Percentiles rank a stretch among this genome's conserved stretches.
phyloP scores from a whole-genome alignment of 192 early-diverging fungal species.

The Dispira parvispora region DNA sequence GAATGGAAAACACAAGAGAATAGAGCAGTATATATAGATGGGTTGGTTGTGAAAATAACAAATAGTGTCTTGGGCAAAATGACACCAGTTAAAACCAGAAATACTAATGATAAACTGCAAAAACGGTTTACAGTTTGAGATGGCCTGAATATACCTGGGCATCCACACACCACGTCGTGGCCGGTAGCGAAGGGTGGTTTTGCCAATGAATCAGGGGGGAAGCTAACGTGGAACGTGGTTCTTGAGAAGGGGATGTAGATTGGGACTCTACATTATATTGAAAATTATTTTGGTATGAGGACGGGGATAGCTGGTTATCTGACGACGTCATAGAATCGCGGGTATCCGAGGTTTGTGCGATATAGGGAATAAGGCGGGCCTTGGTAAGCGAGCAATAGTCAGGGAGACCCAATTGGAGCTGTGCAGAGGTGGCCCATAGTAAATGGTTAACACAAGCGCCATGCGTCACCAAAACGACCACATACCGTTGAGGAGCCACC shows the following conservation, averaged over 20 bases:
- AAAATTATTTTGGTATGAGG: background rate
- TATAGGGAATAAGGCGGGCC: background rate
- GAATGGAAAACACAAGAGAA: too few relatives aligned
- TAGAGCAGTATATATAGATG: too few relatives aligned
- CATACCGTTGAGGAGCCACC: background rate
- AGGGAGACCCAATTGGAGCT: background rate
- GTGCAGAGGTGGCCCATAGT: background rate
- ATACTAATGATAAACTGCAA: too few relatives aligned
- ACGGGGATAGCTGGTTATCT: background rate
- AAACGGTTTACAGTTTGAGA: background rate
- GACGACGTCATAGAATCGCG: background rate
- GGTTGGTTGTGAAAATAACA: too few relatives aligned
- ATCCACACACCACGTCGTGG: background rate
- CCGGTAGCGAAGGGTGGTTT: background rate
- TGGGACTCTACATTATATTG: background rate
- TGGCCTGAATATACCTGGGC: constrained; percentile 2
- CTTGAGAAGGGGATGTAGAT: background rate
- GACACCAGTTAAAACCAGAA: too few relatives aligned
- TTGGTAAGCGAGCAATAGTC: background rate
- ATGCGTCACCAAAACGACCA: constrained; percentile 1
- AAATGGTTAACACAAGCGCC: background rate
- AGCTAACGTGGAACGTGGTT: background rate
- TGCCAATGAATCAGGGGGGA: too few relatives aligned
- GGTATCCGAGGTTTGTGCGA: background rate
- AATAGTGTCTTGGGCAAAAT: too few relatives aligned